phyloP scores from a whole-genome alignment of 345 rosid species.

The Eucalyptus tenuipes region DNA sequence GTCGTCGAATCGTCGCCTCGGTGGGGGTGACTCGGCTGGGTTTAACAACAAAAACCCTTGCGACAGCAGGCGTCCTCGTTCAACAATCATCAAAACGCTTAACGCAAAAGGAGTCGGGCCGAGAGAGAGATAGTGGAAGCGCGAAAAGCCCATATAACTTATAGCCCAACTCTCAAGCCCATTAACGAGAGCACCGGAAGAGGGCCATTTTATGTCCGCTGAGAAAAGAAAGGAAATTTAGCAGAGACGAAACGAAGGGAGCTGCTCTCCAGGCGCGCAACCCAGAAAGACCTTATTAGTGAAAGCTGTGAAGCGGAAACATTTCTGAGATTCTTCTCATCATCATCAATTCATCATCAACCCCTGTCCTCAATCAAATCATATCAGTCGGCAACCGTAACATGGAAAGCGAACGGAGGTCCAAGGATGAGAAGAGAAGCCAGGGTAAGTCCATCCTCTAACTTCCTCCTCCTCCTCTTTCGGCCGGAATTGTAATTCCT shows the following conservation, averaged over 20 bases:
- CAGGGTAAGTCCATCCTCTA: slow-evolving; percentile 32
- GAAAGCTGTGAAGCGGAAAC: neutral
- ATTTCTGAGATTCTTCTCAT: neutral
- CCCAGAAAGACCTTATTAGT: neutral
- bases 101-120: neutral
- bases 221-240: no score
- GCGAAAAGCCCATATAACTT: neutral
- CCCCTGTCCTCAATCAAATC: neutral
- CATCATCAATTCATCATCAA: neutral
- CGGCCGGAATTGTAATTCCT: neutral
- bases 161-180: neutral
- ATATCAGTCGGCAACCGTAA: neutral
- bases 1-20: neutral
- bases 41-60: neutral
- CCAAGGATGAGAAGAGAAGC: slow-evolving; percentile 40
- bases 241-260: neutral
- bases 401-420: slow-evolving; percentile 58
- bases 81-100: neutral
- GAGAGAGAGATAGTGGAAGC: neutral
- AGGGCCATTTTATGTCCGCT: no score
- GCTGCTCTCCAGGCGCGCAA: neutral
- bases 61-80: neutral
- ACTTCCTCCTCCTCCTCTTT: neutral
- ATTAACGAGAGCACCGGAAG: neutral
- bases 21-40: neutral